Conservation (phyloP, 2,329 filamentous ascomycete genomes). For the Beauveria pseudobassiana region DNA sequence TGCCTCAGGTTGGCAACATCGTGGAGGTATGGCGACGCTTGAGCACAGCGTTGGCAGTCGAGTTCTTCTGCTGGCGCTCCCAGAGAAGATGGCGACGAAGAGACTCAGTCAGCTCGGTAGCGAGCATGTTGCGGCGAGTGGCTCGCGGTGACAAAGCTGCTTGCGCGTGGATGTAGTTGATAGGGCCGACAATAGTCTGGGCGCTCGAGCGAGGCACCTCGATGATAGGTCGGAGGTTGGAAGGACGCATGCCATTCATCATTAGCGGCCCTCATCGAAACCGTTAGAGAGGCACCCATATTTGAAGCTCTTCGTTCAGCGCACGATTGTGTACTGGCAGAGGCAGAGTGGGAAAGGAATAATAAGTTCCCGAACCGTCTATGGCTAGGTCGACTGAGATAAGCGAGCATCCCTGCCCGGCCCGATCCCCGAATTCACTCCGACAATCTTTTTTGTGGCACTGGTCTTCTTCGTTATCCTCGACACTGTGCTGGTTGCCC, state of each 20-base stretch:
- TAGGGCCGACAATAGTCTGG: constrained; percentile 72
- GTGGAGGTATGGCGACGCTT: constrained; percentile 87
- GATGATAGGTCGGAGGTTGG: constrained; percentile 45
- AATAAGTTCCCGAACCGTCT: no score
- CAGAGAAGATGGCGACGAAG: constrained; percentile 85
- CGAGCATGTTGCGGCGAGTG: constrained; percentile 89
- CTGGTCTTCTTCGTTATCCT: no score
- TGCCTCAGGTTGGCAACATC: constrained; percentile 84
- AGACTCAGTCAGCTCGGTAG: constrained; percentile 87
- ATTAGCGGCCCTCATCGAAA: no score
- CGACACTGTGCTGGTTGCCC: no score
- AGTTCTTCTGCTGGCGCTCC: constrained; percentile 91
- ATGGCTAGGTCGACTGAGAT: no score
- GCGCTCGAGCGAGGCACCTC: constrained; percentile 59
- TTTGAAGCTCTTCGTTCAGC: no score
- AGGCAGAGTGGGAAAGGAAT: no score
- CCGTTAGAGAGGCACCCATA: no score
- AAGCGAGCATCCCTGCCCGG: no score
- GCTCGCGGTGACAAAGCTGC: constrained; percentile 83
- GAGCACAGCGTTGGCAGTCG: constrained; percentile 73
- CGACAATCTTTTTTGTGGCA: no score
- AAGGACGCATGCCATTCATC: constrained; percentile 51
- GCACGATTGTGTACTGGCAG: no score
- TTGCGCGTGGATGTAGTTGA: constrained; percentile 55
- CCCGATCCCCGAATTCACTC: no score